These are phyloP conservation scores for Venturiaceae sp. DNA, from an alignment of 2,329 filamentous ascomycete genomes.

Conservation along the genomic window DNA sequence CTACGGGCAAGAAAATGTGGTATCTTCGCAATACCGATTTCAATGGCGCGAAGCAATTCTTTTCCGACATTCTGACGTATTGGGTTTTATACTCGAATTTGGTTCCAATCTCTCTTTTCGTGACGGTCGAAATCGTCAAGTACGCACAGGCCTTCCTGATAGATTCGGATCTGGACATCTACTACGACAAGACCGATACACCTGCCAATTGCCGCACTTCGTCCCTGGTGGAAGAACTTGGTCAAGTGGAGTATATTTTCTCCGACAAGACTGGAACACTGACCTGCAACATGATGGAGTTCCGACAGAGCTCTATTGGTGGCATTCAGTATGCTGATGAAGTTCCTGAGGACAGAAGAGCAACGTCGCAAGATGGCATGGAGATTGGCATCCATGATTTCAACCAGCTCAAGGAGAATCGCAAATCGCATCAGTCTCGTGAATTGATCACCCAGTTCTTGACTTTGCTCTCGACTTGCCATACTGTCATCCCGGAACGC, in stretches of 20 bases:
- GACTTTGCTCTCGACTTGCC: conserved; percentile 76
- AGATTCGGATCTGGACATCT: conserved; percentile 95
- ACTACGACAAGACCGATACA: conserved; percentile 91
- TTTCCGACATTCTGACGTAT: conserved; percentile 92
- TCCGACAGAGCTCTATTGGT: conserved; percentile 86
- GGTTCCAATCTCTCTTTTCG: conserved; percentile 95
- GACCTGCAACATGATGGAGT: conserved; percentile 99
- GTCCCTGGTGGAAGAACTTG: conserved; percentile 90
- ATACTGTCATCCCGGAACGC: conserved; percentile 93
- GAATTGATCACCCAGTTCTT: conserved; percentile 76
- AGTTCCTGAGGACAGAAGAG: conserved; percentile 80
- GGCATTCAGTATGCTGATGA: conserved; percentile 92
- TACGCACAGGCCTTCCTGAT: conserved; percentile 98
- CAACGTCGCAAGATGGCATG: conserved; percentile 65
- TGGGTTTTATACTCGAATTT: conserved; percentile 97
- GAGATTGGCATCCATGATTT: conserved; percentile 81
- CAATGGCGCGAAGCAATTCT: conserved; percentile 69
- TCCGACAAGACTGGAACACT: conserved; percentile 96
- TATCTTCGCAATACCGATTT: conserved; percentile 64
- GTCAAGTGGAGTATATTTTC: conserved; percentile 98
- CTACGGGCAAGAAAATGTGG: conserved; percentile 48
- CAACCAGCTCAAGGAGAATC: conserved; percentile 61
- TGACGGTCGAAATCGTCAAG: conserved; percentile 95
- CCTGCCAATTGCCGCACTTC: conserved; percentile 94
- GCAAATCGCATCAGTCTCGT: conserved; percentile 48